A percentile compares a stretch with the other conserved stretches of the same genome.
phyloP scores from a whole-genome alignment of 306 rosid species.

The Vigna hirtella region DNA sequence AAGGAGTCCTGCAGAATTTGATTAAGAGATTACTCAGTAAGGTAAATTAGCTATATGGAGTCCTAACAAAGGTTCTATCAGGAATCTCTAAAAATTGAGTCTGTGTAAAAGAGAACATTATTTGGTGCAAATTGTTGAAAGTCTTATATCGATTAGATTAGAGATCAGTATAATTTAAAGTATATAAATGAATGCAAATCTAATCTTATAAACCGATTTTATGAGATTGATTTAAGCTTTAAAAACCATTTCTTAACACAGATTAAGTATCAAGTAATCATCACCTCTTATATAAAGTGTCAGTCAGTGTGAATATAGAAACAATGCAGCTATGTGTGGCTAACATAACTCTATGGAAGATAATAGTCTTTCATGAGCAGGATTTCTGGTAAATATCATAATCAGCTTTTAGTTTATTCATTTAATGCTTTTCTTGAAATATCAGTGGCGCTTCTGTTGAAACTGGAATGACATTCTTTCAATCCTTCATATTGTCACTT shows the following conservation, averaged over 20 bases:
- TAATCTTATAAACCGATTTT: too few relatives aligned
- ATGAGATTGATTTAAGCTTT: too few relatives aligned
- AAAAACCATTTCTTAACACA: neutral
- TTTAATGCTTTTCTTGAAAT: neutral
- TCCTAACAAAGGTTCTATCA: conserved; percentile 17
- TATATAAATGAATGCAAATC: accelerated
- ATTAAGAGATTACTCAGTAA: conserved; percentile 36
- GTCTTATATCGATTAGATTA: too few relatives aligned
- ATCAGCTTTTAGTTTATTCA: neutral
- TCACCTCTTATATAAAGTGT: neutral
- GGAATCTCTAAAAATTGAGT: conserved; percentile 15
- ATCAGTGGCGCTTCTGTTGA: too few relatives aligned
- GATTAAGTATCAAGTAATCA: neutral
- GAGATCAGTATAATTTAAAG: too few relatives aligned
- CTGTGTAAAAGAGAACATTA: neutral
- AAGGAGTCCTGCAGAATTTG: conserved; percentile 45
- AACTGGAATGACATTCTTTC: too few relatives aligned
- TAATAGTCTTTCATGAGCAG: neutral
- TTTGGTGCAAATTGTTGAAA: too few relatives aligned
- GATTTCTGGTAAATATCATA: neutral
- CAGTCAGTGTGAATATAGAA: neutral
- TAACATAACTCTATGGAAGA: neutral
- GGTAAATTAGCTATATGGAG: neutral
- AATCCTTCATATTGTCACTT: too few relatives aligned
- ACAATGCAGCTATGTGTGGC: too few relatives aligned